These are phyloP conservation scores for Trypanosoma platydactyli DNA, from an alignment of 208 protist genomes.

Conservation along the genomic window DNA sequence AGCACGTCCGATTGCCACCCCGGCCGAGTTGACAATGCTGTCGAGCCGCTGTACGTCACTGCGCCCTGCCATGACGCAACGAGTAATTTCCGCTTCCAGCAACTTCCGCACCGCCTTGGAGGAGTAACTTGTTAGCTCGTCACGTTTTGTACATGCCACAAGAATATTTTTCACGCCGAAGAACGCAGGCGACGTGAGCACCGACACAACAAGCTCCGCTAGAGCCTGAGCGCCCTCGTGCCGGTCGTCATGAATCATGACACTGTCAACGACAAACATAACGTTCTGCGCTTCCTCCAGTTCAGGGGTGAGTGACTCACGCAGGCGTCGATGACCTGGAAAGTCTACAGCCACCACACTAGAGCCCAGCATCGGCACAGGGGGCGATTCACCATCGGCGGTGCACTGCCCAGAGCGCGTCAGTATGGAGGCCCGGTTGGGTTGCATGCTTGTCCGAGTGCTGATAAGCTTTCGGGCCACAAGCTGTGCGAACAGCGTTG, in stretches of 20 bases:
- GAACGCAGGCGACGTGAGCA: conserved; percentile 71
- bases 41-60: conserved; percentile 64
- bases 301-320: conserved; percentile 37
- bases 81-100: conserved; percentile 66
- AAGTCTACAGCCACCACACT: conserved; percentile 53
- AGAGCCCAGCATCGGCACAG: conserved; percentile 1
- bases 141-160: conserved; percentile 81
- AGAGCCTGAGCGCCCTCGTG: conserved; percentile 70
- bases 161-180: conserved; percentile 60
- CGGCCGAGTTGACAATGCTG: conserved; percentile 56
- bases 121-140: conserved; percentile 83
- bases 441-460: conserved; percentile 70
- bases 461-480: conserved; percentile 18
- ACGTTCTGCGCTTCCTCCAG: conserved; percentile 57
- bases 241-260: conserved; percentile 75
- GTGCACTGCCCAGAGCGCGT: neutral
- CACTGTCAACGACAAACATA: conserved; percentile 71
- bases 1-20: conserved; percentile 25
- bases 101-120: conserved; percentile 70
- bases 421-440: conserved; percentile 36
- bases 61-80: conserved; percentile 41
- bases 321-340: conserved; percentile 80
- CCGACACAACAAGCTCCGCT: conserved; percentile 58
- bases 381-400: neutral
- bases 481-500: conserved; percentile 70